phyloP scores from a whole-genome alignment of 768 basidiomycete species.

The Grammothele lineata region DNA sequence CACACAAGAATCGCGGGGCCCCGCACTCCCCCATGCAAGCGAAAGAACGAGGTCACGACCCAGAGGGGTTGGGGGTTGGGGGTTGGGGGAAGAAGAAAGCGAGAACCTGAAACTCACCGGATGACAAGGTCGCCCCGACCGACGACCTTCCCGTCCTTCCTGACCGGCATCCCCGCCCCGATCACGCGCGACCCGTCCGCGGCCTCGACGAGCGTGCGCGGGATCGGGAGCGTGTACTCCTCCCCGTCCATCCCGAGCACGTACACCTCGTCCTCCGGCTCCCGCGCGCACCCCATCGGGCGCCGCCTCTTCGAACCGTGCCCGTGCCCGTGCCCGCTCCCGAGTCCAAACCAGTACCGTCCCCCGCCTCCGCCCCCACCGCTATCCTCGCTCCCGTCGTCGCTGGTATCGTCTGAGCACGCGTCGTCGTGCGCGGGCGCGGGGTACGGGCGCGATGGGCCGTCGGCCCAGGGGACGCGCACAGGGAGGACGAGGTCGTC shows the following conservation, averaged over 20 bases:
- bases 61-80: constrained; percentile 4
- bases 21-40: too few relatives aligned
- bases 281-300: too few relatives aligned
- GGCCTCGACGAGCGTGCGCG: constrained; percentile 47
- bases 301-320: too few relatives aligned
- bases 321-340: not conserved
- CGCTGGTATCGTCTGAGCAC: constrained; percentile 4
- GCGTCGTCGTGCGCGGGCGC: constrained; percentile 28
- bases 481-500: constrained; percentile 55
- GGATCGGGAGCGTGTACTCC: constrained; percentile 45
- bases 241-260: constrained; percentile 58
- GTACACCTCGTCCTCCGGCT: constrained; percentile 44
- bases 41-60: not conserved
- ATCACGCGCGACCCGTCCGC: constrained; percentile 48
- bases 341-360: constrained; percentile 3
- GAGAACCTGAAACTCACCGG: constrained; percentile 44
- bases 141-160: constrained; percentile 45
- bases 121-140: constrained; percentile 63
- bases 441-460: too few relatives aligned
- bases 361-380: not conserved
- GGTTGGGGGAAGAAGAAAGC: not conserved
- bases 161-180: constrained; percentile 69
- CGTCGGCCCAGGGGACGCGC: constrained; percentile 53
- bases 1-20: not conserved
- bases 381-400: not conserved